Percentiles rank a stretch among this genome's conserved stretches.
These are phyloP conservation scores for Leccinum subtestaceum DNA, from an alignment of 768 basidiomycete species.

Conservation along the genomic window DNA sequence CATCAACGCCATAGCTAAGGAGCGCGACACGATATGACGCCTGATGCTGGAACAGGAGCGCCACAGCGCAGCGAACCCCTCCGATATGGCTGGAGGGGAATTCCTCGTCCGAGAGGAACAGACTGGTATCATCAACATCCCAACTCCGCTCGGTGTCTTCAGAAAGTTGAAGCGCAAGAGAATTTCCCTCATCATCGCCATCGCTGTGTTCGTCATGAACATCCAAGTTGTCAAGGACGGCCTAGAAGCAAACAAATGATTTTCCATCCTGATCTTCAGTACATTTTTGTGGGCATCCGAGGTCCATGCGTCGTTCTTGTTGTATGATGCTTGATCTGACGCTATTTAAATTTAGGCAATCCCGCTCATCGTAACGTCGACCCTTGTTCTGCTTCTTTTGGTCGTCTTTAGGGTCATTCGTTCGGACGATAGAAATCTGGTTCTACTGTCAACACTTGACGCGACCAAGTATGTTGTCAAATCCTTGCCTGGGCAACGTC, in stretches of 20 bases:
- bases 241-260: slow-evolving; percentile 79
- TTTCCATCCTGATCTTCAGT: slow-evolving; percentile 86
- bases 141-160: slow-evolving; percentile 66
- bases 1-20: slow-evolving; percentile 94
- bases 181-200: slow-evolving; percentile 55
- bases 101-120: slow-evolving; percentile 44
- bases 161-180: slow-evolving; percentile 55
- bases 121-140: slow-evolving; percentile 38
- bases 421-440: too few species aligned
- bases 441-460: too few species aligned
- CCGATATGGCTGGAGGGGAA: slow-evolving; percentile 38
- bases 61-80: slow-evolving; percentile 43
- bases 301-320: slow-evolving; percentile 31
- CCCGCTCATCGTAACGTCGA: too few species aligned
- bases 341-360: too few species aligned
- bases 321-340: too few species aligned
- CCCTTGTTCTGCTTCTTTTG: too few species aligned
- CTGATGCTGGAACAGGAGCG: slow-evolving; percentile 89
- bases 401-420: too few species aligned
- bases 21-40: slow-evolving; percentile 96
- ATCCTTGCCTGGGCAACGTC: too few species aligned
- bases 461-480: too few species aligned
- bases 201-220: slow-evolving; percentile 57
- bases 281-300: slow-evolving; percentile 97
- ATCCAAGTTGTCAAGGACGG: slow-evolving; percentile 52